These are phyloP conservation scores for Podaxis rugospora DNA, from an alignment of 768 basidiomycete genomes.

Conservation along the genomic window DNA sequence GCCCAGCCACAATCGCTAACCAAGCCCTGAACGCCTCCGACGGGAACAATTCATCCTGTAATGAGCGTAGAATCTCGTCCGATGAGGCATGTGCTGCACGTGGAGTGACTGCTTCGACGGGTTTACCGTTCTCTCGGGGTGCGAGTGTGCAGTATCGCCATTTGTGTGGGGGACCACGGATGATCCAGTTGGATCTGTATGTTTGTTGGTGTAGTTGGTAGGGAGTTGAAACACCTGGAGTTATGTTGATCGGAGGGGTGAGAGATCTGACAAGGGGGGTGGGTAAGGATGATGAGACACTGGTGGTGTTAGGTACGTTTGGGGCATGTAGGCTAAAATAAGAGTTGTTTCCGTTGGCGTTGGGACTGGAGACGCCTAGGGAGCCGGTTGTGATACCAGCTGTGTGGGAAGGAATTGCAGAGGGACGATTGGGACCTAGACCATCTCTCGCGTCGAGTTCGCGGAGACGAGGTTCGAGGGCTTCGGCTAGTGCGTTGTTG, in stretches of 20 bases:
- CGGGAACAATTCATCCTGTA: constrained; percentile 78
- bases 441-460: constrained; percentile 64
- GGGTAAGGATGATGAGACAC: not conserved
- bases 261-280: too few relatives aligned
- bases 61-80: constrained; percentile 53
- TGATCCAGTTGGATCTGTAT: constrained; percentile 42
- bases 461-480: constrained; percentile 61
- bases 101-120: constrained; percentile 44
- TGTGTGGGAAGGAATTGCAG: constrained; percentile 62
- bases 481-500: constrained; percentile 55
- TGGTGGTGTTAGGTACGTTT: not conserved
- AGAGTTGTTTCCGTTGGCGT: not conserved
- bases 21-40: constrained; percentile 88
- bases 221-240: not conserved
- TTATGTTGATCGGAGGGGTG: not conserved
- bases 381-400: constrained; percentile 34
- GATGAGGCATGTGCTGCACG: constrained; percentile 49
- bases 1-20: constrained; percentile 65
- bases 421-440: constrained; percentile 47
- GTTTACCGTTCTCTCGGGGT: constrained; percentile 29
- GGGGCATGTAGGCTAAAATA: not conserved
- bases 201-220: not conserved
- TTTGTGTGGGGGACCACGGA: constrained; percentile 90
- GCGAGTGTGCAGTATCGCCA: constrained; percentile 83
- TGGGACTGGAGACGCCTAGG: not conserved